Base-by-base conservation (phyloP, 1,284 basidiomycete genomes). In the Ustilago lituana region DNA sequence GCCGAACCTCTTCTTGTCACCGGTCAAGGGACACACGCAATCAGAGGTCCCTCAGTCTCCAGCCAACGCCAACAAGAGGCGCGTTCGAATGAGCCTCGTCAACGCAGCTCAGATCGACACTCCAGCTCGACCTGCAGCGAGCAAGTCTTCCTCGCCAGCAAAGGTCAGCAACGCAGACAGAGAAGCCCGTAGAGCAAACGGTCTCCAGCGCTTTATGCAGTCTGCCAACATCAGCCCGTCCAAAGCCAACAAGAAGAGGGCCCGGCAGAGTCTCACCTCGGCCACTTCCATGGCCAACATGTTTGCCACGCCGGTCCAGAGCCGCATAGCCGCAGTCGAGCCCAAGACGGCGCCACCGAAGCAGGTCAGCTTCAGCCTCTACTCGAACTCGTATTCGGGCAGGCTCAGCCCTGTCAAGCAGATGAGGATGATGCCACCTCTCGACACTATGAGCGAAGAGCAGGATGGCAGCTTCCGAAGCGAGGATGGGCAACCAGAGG, bases 21-120 rank as follows among this genome's bases (percentile, higher is more conserved):
- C 67, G 8, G 54, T 46, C 40, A 66, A 63, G 19, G 48, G 33
- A 3, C 15, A n/a, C 14, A 6, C 24, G 5, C 36, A 37, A 22
- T 27, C 53, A 11, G 41, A 27, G 10, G 54, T 38, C 3, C 45
- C 58, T 11, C 58, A 50, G 15, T 55, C 67, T 14, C 61, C 62
- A 0, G 44, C 47, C 1, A 24, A 31, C 2, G 20, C 50, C 1
- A 50, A 44, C 22, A 59, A 46, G 22, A 56, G 58, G 27, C 38
- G 62, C 0, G 50, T 71, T 17, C 45, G 68, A 23, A 71, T 71
- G 68, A 71, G 68, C 45, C 62, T 71, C 11, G 68, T 71, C 44
- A 66, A 71, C 17, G 58, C 54, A 10, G 68, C 62, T 22, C 51
- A 66, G 43, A 65, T 71, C 54, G 49, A 66, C 45, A 71, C 68